Base-by-base conservation (phyloP, 176 grass and related monocot genomes). In the Otatea glauca region DNA sequence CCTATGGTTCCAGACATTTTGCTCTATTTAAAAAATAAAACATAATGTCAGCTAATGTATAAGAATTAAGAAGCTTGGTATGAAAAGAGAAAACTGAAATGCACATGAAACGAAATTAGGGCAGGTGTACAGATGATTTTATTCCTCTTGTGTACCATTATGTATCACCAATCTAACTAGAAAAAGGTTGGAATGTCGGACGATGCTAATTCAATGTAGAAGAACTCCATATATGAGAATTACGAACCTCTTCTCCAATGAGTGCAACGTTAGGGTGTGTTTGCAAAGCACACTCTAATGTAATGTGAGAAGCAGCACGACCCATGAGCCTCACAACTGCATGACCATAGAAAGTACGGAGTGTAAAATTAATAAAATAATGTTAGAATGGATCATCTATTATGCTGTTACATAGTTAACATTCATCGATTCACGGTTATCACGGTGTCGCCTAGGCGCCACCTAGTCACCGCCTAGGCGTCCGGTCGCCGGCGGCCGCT, bases 301-400 rank as follows among this genome's bases (percentile, higher is more conserved):
- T 99, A 56, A 99, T 99, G 83, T 99, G 96, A 88, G 96, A 99
- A 91, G 96, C 96, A 88, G 96, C 93, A 79, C 96, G 96, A 6
- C 96, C 96, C 96, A 99, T 99, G 80, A 99, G 93, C 88, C 96
- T 99, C 55, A 99, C 96, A 94, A 99, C 96, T 99, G 77, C 72
- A 88, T 70, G 9, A 65, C 15, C 39, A 91, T 71, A 83, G 24
- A 6, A 80, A 70, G 38, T 54, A 13, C 25, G n/a, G 6, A 55
- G 16, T 61, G 24, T 7, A 49, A 84, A 53, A 45, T 58, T 43
- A 4, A 37, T 2, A 12, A 62, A 70, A 53, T 10, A 59, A 11
- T 62, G 38, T 18, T 21, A 84, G 23, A 79, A 74, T 80, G 15
- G 34, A 47, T 15, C 3, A 55, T 64, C 4, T 45, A 12, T 1